Evolutionary conservation across 306 rosid genomes (phyloP).

Genomic region (Cucurbita argyrosperma): DNA sequence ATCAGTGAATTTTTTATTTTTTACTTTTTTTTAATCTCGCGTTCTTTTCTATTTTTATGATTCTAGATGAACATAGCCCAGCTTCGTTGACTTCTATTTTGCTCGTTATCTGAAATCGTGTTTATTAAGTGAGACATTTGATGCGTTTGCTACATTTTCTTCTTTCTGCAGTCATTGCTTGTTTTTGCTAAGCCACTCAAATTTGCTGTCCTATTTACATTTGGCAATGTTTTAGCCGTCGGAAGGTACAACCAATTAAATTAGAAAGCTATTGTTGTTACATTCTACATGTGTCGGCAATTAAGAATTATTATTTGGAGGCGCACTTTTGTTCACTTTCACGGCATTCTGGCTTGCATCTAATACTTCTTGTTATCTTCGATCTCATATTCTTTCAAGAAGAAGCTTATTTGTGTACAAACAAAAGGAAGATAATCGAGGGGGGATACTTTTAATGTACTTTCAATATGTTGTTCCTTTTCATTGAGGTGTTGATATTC

Average conservation of each 20-base stretch:
- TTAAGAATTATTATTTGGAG: not conserved
- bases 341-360: not conserved
- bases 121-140: not conserved
- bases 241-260: slow-evolving; percentile 54
- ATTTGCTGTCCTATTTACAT: slow-evolving; percentile 70
- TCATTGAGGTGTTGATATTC: slow-evolving; percentile 1
- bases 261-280: not conserved
- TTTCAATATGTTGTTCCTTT: not conserved
- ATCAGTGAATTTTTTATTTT: not conserved
- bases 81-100: not conserved
- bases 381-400: not conserved
- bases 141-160: slow-evolving; percentile 9
- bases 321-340: not conserved
- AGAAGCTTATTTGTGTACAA: not conserved
- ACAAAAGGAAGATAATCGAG: not conserved
- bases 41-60: not conserved
- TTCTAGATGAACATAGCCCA: not conserved
- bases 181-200: slow-evolving; percentile 75
- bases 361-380: not conserved
- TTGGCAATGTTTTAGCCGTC: slow-evolving; percentile 79
- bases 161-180: slow-evolving; percentile 66
- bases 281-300: not conserved
- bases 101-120: not conserved
- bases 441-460: not conserved
- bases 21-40: not conserved